phyloP scores from a whole-genome alignment of 768 basidiomycete genomes.

The Aureoboletus auriporus region DNA sequence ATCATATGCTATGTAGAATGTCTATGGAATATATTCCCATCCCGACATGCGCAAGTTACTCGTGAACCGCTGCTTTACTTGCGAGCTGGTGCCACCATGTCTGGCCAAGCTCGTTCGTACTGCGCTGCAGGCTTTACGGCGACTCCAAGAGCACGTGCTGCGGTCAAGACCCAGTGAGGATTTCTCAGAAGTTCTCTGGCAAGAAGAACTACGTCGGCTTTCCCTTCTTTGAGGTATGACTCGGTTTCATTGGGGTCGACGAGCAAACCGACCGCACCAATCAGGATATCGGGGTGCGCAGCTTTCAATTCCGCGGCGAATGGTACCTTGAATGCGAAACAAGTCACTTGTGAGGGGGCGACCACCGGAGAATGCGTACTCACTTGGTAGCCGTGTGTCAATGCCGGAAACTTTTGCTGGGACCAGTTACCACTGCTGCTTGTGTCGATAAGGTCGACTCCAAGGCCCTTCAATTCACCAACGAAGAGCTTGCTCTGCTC shows the following conservation, averaged over 20 bases:
- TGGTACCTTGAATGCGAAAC: constrained; percentile 42
- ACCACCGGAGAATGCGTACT: constrained; percentile 25
- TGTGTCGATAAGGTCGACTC: constrained; percentile 75
- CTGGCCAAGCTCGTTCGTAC: constrained; percentile 58
- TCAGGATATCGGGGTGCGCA: constrained; percentile 47
- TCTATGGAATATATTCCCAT: background rate
- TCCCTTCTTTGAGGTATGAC: constrained; percentile 56
- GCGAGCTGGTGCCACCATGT: constrained; percentile 28
- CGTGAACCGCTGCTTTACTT: background rate
- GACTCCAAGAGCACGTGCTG: constrained; percentile 60
- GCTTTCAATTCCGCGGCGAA: constrained; percentile 66
- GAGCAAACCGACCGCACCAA: constrained; percentile 73
- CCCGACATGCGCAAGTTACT: background rate
- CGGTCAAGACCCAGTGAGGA: constrained; percentile 60
- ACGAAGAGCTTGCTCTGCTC: constrained; percentile 66
- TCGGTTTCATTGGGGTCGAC: constrained; percentile 58
- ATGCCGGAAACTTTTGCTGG: constrained; percentile 49
- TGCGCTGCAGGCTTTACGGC: constrained; percentile 69
- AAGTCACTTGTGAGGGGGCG: background rate
- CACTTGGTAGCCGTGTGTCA: constrained; percentile 53
- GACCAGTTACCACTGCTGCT: constrained; percentile 64
- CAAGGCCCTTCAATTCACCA: constrained; percentile 52
- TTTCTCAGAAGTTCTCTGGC: constrained; percentile 65
- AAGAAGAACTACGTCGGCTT: constrained; percentile 66
- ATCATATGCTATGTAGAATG: background rate